phyloP scores from a whole-genome alignment of 2,329 filamentous ascomycete species.

The Pseudovirgaria hyperparasitica region DNA sequence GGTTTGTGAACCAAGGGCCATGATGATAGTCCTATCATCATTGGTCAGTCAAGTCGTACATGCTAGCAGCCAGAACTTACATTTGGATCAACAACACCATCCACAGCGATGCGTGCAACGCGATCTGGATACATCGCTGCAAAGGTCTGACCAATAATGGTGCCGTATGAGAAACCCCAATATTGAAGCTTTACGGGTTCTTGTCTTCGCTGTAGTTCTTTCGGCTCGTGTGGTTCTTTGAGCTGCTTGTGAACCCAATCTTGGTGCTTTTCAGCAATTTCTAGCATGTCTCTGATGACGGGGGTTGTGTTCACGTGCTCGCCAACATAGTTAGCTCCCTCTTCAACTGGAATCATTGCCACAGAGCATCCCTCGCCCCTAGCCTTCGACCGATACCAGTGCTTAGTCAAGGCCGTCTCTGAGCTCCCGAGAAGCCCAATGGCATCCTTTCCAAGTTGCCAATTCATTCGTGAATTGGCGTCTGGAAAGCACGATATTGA shows the following conservation, averaged over 20 bases:
- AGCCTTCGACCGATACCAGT: too few species aligned
- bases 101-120: slow-evolving; percentile 24
- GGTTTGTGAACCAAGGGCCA: slow-evolving; percentile 24
- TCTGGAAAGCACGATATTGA: slow-evolving; percentile 21
- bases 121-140: slow-evolving; percentile 25
- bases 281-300: slow-evolving; percentile 37
- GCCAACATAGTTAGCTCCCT: slow-evolving; percentile 23
- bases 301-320: slow-evolving; percentile 33
- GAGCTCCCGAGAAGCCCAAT: slow-evolving; percentile 28
- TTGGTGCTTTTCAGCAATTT: slow-evolving; percentile 32
- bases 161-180: slow-evolving; percentile 37
- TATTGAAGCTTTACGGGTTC: slow-evolving; percentile 26
- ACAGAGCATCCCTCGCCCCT: too few species aligned
- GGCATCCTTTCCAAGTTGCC: slow-evolving; percentile 21
- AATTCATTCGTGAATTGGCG: slow-evolving; percentile 17
- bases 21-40: slow-evolving; percentile 24
- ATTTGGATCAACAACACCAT: slow-evolving; percentile 33
- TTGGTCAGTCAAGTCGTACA: too few species aligned
- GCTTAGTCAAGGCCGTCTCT: slow-evolving; percentile 27
- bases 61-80: too few species aligned
- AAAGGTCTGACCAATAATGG: slow-evolving; percentile 26
- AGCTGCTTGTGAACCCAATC: slow-evolving; percentile 14
- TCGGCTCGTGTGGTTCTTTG: slow-evolving; percentile 4
- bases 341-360: too few species aligned
- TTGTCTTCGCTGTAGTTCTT: slow-evolving; percentile 1